A percentile compares a stretch with the other conserved stretches of the same genome.
Evolutionary conservation across 495 filamentous ascomycete genomes (phyloP).

Genomic region (Penicillium waksmanii): DNA sequence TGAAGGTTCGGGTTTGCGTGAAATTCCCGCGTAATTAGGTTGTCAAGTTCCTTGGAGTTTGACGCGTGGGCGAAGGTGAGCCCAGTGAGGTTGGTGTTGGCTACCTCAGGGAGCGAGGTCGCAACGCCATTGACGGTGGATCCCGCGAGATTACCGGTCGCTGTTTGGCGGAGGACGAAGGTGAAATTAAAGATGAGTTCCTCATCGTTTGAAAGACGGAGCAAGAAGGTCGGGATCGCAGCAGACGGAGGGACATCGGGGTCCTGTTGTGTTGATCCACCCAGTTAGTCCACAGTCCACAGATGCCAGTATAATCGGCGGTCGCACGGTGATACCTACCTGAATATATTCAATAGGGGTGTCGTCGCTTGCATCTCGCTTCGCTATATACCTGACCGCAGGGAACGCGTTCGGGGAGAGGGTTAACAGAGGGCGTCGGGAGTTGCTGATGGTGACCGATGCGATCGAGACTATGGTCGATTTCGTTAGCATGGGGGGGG

Average conservation of each 20-base stretch:
- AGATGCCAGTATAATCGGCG: not conserved
- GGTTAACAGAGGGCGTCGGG: conserved; percentile 72
- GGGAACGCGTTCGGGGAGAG: conserved; percentile 89
- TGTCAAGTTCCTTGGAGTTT: conserved; percentile 84
- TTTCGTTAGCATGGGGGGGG: not conserved
- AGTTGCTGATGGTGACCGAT: conserved; percentile 76
- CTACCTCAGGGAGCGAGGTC: conserved; percentile 49
- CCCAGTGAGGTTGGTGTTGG: conserved; percentile 81
- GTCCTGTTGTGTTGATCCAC: conserved; percentile 58
- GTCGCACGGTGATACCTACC: conserved; percentile 51
- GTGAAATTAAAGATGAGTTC: conserved; percentile 92
- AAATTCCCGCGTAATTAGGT: conserved; percentile 91
- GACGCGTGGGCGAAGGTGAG: conserved; percentile 92
- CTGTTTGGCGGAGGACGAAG: conserved; percentile 77
- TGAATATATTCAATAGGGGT: conserved; percentile 87
- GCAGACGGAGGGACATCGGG: conserved; percentile 65
- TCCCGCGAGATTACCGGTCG: conserved; percentile 44
- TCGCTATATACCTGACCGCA: conserved; percentile 76
- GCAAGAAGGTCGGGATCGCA: conserved; percentile 71
- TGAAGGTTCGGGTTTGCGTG: conserved; percentile 97
- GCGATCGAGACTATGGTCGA: conserved; percentile 75
- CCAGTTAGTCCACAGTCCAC: conserved; percentile 2
- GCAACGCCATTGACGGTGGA: conserved; percentile 54
- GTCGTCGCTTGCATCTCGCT: conserved; percentile 74
- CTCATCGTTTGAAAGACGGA: conserved; percentile 87